Evolutionary conservation across 2,329 filamentous ascomycete species (phyloP).

Genomic region (Biscogniauxia sp.): DNA sequence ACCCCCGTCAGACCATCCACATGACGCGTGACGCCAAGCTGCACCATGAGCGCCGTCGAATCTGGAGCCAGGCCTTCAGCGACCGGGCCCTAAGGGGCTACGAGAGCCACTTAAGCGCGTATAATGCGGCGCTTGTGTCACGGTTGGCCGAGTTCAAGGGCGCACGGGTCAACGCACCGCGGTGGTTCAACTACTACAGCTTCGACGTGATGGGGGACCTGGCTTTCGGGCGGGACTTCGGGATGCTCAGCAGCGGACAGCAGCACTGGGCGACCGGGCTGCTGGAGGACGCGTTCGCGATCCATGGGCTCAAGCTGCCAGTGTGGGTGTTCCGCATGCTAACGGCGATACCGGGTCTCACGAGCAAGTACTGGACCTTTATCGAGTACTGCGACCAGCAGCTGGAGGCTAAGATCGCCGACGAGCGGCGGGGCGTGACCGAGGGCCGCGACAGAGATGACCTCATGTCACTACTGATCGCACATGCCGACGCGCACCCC

Average conservation of each 20-base stretch:
- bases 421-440: too few species aligned
- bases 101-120: background rate
- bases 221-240: conserved; percentile 29
- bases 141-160: too few species aligned
- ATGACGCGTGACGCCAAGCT: background rate
- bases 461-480: conserved; percentile 3
- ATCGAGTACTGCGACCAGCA: conserved; percentile 6
- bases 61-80: conserved; percentile 1
- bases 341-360: conserved; percentile 3
- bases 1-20: background rate
- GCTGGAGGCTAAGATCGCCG: background rate
- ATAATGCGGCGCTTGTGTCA: too few species aligned
- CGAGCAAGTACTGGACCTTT: conserved; percentile 7
- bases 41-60: background rate
- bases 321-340: conserved; percentile 15
- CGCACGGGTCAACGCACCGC: too few species aligned
- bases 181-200: conserved; percentile 21
- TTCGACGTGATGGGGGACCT: conserved; percentile 32
- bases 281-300: conserved; percentile 1
- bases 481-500: background rate
- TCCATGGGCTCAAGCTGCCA: conserved; percentile 8
- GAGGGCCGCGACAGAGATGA: background rate
- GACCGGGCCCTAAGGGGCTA: background rate
- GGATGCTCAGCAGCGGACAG: conserved; percentile 22
- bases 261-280: conserved; percentile 13